These are phyloP conservation scores for Calycina herbarum DNA, from an alignment of 2,329 filamentous ascomycete genomes.

Conservation along the genomic window DNA sequence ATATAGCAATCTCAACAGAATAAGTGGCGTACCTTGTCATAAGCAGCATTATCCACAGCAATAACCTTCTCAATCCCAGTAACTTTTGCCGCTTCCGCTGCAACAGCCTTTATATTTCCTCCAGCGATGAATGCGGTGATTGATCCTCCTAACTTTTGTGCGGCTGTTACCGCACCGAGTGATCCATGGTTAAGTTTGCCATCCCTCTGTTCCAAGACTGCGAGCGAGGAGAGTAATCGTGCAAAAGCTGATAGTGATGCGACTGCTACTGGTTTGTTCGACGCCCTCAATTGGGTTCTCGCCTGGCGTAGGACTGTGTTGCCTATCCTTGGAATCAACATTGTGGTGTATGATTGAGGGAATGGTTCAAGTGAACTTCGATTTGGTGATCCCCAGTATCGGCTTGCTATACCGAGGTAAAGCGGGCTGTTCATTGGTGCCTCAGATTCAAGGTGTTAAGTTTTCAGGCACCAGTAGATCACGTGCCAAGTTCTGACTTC, in stretches of 20 bases:
- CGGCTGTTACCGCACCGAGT: constrained; percentile 81
- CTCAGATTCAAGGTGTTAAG: background rate
- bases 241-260: constrained; percentile 53
- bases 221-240: constrained; percentile 81
- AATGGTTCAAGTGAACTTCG: constrained; percentile 13
- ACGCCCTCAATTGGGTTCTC: constrained; percentile 44
- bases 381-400: background rate
- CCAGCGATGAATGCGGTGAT: constrained; percentile 89
- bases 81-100: constrained; percentile 83
- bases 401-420: constrained; percentile 21
- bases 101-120: constrained; percentile 70
- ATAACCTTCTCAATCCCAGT: constrained; percentile 91
- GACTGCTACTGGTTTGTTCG: constrained; percentile 41
- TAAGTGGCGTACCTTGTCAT: constrained; percentile 72
- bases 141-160: constrained; percentile 79
- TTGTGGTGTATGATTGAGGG: constrained; percentile 18
- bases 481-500: background rate
- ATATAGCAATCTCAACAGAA: background rate
- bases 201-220: constrained; percentile 88
- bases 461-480: background rate
- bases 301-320: constrained; percentile 34
- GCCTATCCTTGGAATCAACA: constrained; percentile 37
- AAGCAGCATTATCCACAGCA: constrained; percentile 81
- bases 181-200: constrained; percentile 83
- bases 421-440: constrained; percentile 8